phyloP scores from a whole-genome alignment of 805 yeast genomes.

The Suhomyces sp. region DNA sequence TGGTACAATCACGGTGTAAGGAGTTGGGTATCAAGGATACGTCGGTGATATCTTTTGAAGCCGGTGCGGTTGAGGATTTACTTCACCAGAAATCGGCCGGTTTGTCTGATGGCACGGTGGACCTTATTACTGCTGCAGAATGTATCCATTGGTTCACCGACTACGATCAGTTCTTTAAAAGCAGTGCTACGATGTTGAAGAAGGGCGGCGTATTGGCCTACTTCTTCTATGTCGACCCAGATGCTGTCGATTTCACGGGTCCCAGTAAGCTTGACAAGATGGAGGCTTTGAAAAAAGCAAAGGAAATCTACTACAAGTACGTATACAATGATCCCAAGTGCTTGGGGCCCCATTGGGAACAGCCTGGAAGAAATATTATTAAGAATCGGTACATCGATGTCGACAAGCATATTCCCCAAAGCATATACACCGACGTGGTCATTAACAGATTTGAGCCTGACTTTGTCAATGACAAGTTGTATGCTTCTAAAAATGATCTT shows the following conservation, averaged over 20 bases:
- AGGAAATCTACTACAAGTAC: slow-evolving; percentile 32
- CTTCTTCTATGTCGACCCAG: slow-evolving; percentile 43
- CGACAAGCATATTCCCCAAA: slow-evolving; percentile 39
- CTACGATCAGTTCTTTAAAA: slow-evolving; percentile 29
- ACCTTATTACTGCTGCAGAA: slow-evolving; percentile 42
- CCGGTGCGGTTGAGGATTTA: slow-evolving; percentile 34
- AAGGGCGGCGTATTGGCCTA: slow-evolving; percentile 43
- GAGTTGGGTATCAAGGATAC: slow-evolving; percentile 25
- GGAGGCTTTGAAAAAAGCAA: slow-evolving; percentile 20
- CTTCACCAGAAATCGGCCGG: slow-evolving; percentile 12
- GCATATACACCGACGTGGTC: slow-evolving; percentile 37
- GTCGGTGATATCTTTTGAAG: slow-evolving; percentile 27
- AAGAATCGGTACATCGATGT: slow-evolving; percentile 43
- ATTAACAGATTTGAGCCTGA: slow-evolving; percentile 27
- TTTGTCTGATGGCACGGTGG: slow-evolving; percentile 22
- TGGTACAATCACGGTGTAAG: slow-evolving; percentile 21
- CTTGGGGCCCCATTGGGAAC: slow-evolving; percentile 79
- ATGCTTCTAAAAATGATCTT: slow-evolving; percentile 24
- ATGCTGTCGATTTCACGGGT: slow-evolving; percentile 27
- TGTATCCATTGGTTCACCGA: slow-evolving; percentile 43
- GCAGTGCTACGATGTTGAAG: slow-evolving; percentile 34
- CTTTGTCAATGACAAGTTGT: slow-evolving; percentile 11
- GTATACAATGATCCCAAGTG: slow-evolving; percentile 41
- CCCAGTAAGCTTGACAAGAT: slow-evolving; percentile 13
- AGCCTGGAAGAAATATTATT: slow-evolving; percentile 68